phyloP scores from a whole-genome alignment of 345 rosid genomes.

The Cardamine resedifolia region DNA sequence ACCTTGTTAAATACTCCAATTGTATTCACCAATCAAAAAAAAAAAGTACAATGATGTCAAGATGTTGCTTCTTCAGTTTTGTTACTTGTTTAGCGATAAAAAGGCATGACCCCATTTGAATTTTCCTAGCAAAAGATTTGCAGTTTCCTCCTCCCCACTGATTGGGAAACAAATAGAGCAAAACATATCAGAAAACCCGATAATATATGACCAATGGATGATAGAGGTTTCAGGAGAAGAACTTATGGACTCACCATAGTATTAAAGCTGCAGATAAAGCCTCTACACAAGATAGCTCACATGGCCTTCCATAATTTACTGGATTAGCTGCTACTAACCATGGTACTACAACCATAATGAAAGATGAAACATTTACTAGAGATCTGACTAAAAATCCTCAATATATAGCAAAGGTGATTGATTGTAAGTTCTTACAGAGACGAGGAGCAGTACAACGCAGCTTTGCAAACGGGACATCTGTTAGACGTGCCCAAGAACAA shows the following conservation, averaged over 20 bases:
- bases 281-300: conserved; percentile 92
- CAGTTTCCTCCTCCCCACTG: conserved; percentile 94
- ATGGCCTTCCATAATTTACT: conserved; percentile 94
- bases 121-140: conserved; percentile 75
- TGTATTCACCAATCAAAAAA: not conserved
- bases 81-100: conserved; percentile 83
- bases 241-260: conserved; percentile 57
- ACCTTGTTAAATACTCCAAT: not conserved
- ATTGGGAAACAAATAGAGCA: conserved; percentile 7
- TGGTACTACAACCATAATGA: conserved; percentile 60
- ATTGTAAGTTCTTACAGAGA: conserved; percentile 58
- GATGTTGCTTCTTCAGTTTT: not conserved
- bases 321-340: conserved; percentile 99
- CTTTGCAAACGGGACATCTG: conserved; percentile 91
- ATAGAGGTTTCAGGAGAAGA: not conserved
- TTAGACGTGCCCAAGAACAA: conserved; percentile 97
- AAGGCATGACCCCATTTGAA: conserved; percentile 99
- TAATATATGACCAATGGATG: not conserved
- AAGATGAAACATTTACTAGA: not conserved
- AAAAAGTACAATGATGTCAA: not conserved
- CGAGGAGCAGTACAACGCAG: conserved; percentile 92
- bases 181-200: conserved; percentile 12
- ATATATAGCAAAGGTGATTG: not conserved
- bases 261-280: conserved; percentile 92
- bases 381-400: not conserved